Conservation (phyloP, 1,284 basidiomycete species). For the Exsudoporus floridanus region DNA sequence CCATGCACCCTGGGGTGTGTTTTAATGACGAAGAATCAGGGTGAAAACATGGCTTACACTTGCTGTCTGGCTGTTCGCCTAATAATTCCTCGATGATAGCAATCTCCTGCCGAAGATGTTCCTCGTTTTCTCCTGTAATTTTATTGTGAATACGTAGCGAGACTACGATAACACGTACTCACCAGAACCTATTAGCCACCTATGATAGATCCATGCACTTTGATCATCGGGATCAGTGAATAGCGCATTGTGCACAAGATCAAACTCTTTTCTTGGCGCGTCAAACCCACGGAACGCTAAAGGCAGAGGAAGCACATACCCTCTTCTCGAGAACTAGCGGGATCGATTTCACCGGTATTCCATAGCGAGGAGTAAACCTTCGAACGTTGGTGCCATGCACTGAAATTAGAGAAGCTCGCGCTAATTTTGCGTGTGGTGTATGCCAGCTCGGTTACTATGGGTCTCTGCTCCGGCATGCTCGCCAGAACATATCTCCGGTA, state of each 20-base stretch:
- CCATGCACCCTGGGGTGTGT: conserved; percentile 77
- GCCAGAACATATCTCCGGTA: conserved; percentile 84
- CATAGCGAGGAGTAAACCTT: conserved; percentile 77
- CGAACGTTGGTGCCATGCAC: conserved; percentile 97
- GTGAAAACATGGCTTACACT: conserved; percentile 59
- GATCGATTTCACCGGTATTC: conserved; percentile 54
- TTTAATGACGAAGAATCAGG: not conserved
- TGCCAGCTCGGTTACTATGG: conserved; percentile 62
- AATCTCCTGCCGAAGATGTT: conserved; percentile 77
- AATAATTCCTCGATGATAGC: conserved; percentile 81
- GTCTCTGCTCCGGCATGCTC: conserved; percentile 58
- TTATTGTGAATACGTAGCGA: not conserved
- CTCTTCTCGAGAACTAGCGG: conserved; percentile 56
- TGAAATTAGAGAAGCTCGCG: conserved; percentile 95
- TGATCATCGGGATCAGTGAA: conserved; percentile 97
- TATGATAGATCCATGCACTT: conserved; percentile 97
- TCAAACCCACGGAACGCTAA: not conserved
- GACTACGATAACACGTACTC: conserved; percentile 17
- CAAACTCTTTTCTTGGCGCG: conserved; percentile 65
- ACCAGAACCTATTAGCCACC: conserved; percentile 89
- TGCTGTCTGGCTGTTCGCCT: conserved; percentile 88
- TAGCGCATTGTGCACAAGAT: conserved; percentile 89
- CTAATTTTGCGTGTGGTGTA: conserved; percentile 93
- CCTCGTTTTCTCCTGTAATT: conserved; percentile 51
- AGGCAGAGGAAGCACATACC: conserved; percentile 44